Conservation (phyloP, 2,329 filamentous ascomycete genomes). For the Camillea tinctor region DNA sequence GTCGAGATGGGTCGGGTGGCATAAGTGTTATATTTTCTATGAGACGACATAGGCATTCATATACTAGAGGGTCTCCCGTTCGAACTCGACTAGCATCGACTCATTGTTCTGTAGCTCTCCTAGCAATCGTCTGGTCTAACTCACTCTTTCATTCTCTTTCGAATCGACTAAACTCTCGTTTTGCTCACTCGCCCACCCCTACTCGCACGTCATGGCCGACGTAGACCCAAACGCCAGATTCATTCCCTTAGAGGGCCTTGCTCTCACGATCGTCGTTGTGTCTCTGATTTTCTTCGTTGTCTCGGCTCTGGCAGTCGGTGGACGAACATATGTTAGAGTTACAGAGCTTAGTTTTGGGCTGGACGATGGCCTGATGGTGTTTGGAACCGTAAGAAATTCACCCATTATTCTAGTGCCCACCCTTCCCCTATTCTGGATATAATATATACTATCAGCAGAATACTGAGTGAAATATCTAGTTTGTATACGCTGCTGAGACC, state of each 20-base stretch:
- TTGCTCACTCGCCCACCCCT: no score
- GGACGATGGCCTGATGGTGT: not conserved
- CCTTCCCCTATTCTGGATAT: no score
- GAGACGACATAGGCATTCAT: no score
- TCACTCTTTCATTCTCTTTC: no score
- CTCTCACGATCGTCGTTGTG: slow-evolving; percentile 7
- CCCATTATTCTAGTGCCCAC: no score
- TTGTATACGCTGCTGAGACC: slow-evolving; percentile 13
- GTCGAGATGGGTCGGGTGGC: no score
- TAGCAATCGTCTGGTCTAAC: no score
- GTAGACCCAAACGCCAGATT: slow-evolving; percentile 8
- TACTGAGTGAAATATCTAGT: slow-evolving; percentile 9
- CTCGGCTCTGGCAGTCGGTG: slow-evolving; percentile 8
- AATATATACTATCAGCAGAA: not conserved
- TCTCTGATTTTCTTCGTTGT: slow-evolving; percentile 10
- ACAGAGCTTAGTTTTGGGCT: not conserved
- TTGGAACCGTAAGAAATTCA: not conserved
- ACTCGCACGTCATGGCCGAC: not conserved
- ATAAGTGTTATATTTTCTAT: no score
- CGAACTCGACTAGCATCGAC: no score
- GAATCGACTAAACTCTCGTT: no score
- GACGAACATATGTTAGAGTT: slow-evolving; percentile 6
- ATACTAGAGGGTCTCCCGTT: no score
- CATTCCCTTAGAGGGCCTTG: slow-evolving; percentile 6
- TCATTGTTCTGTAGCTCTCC: no score